Conservation (phyloP, 495 filamentous ascomycete genomes). For the Lepraria neglecta region DNA sequence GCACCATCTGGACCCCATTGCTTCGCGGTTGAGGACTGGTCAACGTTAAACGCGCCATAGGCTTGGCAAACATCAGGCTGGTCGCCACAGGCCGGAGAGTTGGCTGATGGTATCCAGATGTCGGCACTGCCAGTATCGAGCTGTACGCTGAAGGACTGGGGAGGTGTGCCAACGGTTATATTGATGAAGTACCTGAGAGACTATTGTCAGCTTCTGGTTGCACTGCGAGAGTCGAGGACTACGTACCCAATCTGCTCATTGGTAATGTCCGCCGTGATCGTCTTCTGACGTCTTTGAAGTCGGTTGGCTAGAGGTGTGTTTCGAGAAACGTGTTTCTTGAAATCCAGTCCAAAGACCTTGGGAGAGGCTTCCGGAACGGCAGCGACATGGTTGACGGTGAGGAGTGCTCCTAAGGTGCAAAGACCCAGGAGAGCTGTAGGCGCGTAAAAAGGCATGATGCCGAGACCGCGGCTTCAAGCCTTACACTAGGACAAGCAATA, state of each 20-base stretch:
- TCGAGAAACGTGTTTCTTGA: constrained; percentile 12
- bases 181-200: constrained; percentile 52
- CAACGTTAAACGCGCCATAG: constrained; percentile 46
- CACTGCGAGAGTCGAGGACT: not conserved
- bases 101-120: constrained; percentile 68
- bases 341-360: constrained; percentile 21
- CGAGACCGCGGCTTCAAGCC: too few species aligned
- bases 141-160: constrained; percentile 51
- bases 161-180: constrained; percentile 60
- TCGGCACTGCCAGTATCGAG: constrained; percentile 77
- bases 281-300: constrained; percentile 20
- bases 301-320: constrained; percentile 10
- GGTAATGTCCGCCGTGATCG: constrained; percentile 14
- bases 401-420: constrained; percentile 2
- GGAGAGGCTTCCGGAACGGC: constrained; percentile 12
- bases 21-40: constrained; percentile 58
- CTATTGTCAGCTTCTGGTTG: not conserved
- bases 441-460: constrained; percentile 9
- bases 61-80: constrained; percentile 44
- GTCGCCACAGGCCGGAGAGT: constrained; percentile 46
- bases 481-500: not conserved
- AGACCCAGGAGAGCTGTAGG: constrained; percentile 8
- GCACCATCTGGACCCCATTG: constrained; percentile 47
- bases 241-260: constrained; percentile 22
- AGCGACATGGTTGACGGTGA: constrained; percentile 3